phyloP scores from a whole-genome alignment of 2,329 filamentous ascomycete genomes.

The Gremmenia infestans region DNA sequence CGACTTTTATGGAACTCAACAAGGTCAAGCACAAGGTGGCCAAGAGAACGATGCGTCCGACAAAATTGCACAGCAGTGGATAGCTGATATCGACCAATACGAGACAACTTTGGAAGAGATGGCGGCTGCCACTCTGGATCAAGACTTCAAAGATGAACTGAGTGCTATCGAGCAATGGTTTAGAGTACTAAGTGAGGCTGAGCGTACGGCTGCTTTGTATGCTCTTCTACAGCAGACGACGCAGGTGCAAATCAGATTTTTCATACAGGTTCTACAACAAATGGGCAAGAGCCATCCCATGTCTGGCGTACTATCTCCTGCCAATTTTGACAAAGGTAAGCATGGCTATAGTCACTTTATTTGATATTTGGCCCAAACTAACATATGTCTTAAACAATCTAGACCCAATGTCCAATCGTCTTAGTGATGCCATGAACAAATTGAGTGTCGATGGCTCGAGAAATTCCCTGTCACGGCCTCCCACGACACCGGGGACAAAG shows the following conservation, averaged over 20 bases:
- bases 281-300: constrained; percentile 99
- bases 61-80: constrained; percentile 95
- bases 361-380: too few species aligned
- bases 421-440: constrained; percentile 96
- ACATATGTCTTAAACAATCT: background rate
- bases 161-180: constrained; percentile 99
- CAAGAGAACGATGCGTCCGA: constrained; percentile 79
- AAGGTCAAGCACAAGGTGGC: constrained; percentile 61
- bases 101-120: constrained; percentile 99
- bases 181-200: constrained; percentile 91
- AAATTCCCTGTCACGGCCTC: constrained; percentile 78
- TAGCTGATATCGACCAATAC: constrained; percentile 97
- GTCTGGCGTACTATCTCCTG: constrained; percentile 89
- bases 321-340: constrained; percentile 93
- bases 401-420: constrained; percentile 96
- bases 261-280: constrained; percentile 96
- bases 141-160: constrained; percentile 99
- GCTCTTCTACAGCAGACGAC: constrained; percentile 96
- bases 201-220: constrained; percentile 91
- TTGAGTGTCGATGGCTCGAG: constrained; percentile 81
- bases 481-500: constrained; percentile 73
- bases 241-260: constrained; percentile 97
- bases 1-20: constrained; percentile 80
- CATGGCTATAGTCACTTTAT: constrained; percentile 8
- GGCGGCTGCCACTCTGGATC: constrained; percentile 96